Percentiles rank a stretch among this genome's conserved stretches.
These are phyloP conservation scores for Herpetomonas samuelpessoai DNA, from an alignment of 208 protist species.

Conservation along the genomic window DNA sequence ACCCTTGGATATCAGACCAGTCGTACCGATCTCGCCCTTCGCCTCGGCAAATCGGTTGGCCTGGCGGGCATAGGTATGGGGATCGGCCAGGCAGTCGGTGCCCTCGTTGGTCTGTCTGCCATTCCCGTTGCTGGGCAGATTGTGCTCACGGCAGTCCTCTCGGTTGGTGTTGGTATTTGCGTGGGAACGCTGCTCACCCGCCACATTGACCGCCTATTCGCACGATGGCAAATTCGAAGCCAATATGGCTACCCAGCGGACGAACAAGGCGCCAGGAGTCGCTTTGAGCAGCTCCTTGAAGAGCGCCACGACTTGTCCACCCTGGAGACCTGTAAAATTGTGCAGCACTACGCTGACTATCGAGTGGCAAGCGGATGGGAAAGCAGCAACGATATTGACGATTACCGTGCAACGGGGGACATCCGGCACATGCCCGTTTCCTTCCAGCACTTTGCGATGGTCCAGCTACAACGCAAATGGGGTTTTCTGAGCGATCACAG, in stretches of 20 bases:
- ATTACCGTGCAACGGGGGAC: conserved; percentile 61
- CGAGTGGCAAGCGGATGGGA: conserved; percentile 75
- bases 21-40: conserved; percentile 45
- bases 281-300: conserved; percentile 62
- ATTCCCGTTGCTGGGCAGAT: conserved; percentile 66
- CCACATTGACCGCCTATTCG: conserved; percentile 64
- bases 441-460: conserved; percentile 75
- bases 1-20: conserved; percentile 52
- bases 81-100: conserved; percentile 57
- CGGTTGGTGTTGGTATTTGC: conserved; percentile 49
- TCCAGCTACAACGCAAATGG: conserved; percentile 77
- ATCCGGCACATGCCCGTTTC: conserved; percentile 64
- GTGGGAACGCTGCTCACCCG: conserved; percentile 58
- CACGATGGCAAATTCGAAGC: conserved; percentile 49
- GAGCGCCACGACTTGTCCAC: conserved; percentile 56
- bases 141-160: conserved; percentile 45
- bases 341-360: conserved; percentile 81
- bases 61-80: conserved; percentile 52
- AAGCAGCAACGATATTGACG: conserved; percentile 55
- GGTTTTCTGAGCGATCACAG: conserved; percentile 60
- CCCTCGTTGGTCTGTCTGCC: conserved; percentile 44
- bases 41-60: conserved; percentile 51
- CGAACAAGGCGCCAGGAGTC: conserved; percentile 40
- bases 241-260: conserved; percentile 62
- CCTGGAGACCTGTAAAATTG: conserved; percentile 53